A percentile compares a stretch with the other conserved stretches of the same genome.
phyloP scores from a whole-genome alignment of 306 rosid species.

The Gynostemma pentaphyllum region DNA sequence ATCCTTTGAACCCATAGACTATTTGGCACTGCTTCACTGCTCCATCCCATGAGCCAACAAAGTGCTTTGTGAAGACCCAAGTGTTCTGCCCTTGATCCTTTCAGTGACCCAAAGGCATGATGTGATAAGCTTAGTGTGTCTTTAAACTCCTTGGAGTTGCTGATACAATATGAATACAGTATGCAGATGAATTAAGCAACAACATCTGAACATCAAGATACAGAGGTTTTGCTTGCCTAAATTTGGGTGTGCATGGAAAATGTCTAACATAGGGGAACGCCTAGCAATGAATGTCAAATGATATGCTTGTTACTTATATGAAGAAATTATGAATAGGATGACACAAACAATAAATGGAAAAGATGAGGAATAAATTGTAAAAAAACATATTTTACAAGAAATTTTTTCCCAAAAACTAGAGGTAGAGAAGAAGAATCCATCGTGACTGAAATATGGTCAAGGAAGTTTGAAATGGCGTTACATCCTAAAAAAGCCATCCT shows the following conservation, averaged over 20 bases:
- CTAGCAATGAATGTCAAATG: not conserved
- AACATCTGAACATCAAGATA: constrained; percentile 4
- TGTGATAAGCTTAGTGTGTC: constrained; percentile 11
- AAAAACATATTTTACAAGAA: too few relatives aligned
- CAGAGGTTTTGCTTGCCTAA: not conserved
- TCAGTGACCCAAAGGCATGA: constrained; percentile 21
- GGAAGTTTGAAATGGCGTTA: too few relatives aligned
- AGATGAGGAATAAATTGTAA: too few relatives aligned
- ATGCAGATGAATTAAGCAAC: constrained; percentile 7
- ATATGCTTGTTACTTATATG: not conserved
- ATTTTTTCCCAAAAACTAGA: too few relatives aligned
- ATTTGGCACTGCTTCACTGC: constrained; percentile 10
- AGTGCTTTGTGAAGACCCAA: constrained; percentile 40
- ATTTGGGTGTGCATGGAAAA: not conserved
- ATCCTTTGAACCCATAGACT: constrained; percentile 19
- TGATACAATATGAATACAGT: too few relatives aligned
- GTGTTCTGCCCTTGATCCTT: constrained; percentile 26
- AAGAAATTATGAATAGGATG: not conserved
- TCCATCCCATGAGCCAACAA: constrained; percentile 39
- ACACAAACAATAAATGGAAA: too few relatives aligned
- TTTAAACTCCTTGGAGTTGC: constrained; percentile 22
- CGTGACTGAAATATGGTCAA: too few relatives aligned
- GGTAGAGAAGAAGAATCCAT: too few relatives aligned
- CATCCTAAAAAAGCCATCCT: too few relatives aligned
- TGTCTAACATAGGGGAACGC: not conserved